phyloP scores from a whole-genome alignment of 2,329 filamentous ascomycete species.

The Botrytis aclada region DNA sequence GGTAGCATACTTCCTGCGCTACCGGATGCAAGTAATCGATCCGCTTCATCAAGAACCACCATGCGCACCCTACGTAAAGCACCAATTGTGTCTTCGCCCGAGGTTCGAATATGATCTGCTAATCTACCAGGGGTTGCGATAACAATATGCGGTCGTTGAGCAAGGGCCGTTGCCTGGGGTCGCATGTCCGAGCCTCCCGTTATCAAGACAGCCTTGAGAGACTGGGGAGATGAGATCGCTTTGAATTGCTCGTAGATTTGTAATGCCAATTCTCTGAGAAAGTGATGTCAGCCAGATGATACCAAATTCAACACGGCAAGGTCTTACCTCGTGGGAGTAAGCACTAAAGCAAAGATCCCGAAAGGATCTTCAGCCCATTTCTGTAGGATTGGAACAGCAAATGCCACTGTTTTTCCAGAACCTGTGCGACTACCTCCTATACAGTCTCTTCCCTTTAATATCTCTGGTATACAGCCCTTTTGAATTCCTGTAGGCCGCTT shows the following conservation, averaged over 20 bases:
- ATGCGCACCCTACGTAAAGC: constrained; percentile 76
- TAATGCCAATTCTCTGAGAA: constrained; percentile 75
- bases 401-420: constrained; percentile 96
- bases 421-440: constrained; percentile 93
- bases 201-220: constrained; percentile 82
- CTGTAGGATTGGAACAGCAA: constrained; percentile 90
- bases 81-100: constrained; percentile 84
- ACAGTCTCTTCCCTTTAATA: constrained; percentile 85
- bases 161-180: constrained; percentile 78
- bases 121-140: constrained; percentile 92
- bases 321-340: constrained; percentile 76
- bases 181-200: constrained; percentile 94
- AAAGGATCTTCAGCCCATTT: constrained; percentile 90
- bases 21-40: constrained; percentile 76
- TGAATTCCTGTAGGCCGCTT: constrained; percentile 89
- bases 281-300: constrained; percentile 23
- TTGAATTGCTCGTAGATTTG: constrained; percentile 97
- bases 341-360: constrained; percentile 82
- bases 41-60: constrained; percentile 94
- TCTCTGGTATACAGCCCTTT: constrained; percentile 86
- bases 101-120: constrained; percentile 89
- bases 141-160: constrained; percentile 80
- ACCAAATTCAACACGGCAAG: not conserved
- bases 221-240: constrained; percentile 84
- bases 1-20: constrained; percentile 20